Base-by-base conservation (phyloP, 176 grass and related monocot genomes). In the Otatea glauca region DNA sequence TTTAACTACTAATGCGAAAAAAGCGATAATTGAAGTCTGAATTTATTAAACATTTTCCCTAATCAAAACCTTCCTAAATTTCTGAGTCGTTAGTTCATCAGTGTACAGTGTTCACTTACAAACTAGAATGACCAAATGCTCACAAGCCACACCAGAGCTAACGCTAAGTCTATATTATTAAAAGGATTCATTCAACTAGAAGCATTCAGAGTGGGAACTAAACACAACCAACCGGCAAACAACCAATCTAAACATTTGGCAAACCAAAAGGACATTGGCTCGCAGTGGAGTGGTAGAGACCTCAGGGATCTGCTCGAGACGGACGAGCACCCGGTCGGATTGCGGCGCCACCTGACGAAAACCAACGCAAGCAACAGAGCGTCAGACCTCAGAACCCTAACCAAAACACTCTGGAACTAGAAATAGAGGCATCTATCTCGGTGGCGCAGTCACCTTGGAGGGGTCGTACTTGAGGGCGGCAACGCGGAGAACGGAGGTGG, bases 231-330 rank as follows among this genome's bases (percentile, higher is more conserved):
- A 38, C 10, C 10, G 55, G 12, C 17, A 66, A 42, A 3, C 9
- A 24, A 20, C 0, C 68, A 65, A 72, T 13, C 18, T 3, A 29
- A 14, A 43, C 68, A 83, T 27, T 55, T 35, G 3, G 42, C 11
- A 71, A 70, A 70, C 42, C 24, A 60, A 58, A 63, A 50, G 65
- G 41, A 79, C 29, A 75, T 69, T 14, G 23, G 35, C 4, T 5
- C 37, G 48, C 27, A 73, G 41, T 1, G 18, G 56, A 72, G 43
- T 9, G n/a, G 17, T n/a, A 25, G 17, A 74, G 12, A 98, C 95
- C 88, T 98, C 95, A 27, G 92, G 91, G 17, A 98, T 90, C 86
- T 94, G 89, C 74, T 98, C 76, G 21, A 98, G 91, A 13, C 95
- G 92, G 79, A 98, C 88, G 32, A 98, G 92, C 10, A 98, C 91